These are phyloP conservation scores for Colletotrichum sp. DNA, from an alignment of 2,329 filamentous ascomycete species.

Conservation along the genomic window DNA sequence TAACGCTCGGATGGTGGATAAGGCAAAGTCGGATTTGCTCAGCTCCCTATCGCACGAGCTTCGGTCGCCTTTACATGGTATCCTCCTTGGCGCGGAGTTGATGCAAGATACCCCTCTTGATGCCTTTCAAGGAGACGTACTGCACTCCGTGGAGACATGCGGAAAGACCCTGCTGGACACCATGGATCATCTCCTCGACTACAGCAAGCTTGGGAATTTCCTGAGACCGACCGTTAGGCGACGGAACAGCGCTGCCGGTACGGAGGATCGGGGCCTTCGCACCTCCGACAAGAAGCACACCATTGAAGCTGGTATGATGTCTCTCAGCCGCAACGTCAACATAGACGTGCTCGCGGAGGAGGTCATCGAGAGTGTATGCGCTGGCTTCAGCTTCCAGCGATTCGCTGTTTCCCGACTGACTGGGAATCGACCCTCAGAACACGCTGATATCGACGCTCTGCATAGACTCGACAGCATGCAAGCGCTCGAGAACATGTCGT, in stretches of 20 bases:
- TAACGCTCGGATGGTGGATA: conserved; percentile 38
- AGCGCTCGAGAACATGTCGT: conserved; percentile 17
- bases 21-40: conserved; percentile 61
- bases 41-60: conserved; percentile 66
- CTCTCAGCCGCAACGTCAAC: conserved; percentile 29
- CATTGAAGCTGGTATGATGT: conserved; percentile 24
- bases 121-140: conserved; percentile 43
- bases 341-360: conserved; percentile 37
- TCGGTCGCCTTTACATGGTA: conserved; percentile 64
- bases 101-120: conserved; percentile 55
- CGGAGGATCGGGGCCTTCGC: conserved; percentile 2
- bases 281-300: background rate
- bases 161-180: conserved; percentile 51
- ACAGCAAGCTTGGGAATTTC: conserved; percentile 42
- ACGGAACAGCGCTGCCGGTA: conserved; percentile 4
- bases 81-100: conserved; percentile 58
- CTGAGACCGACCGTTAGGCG: conserved; percentile 4
- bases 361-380: conserved; percentile 40
- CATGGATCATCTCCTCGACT: conserved; percentile 52
- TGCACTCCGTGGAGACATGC: conserved; percentile 48
- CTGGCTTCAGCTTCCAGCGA: conserved; percentile 38
- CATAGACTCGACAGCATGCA: conserved; percentile 20
- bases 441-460: conserved; percentile 3
- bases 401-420: conserved; percentile 9
- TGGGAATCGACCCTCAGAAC: background rate